Evolutionary conservation across 2,329 filamentous ascomycete species (phyloP).

Genomic region (Hypoxylon sp.): DNA sequence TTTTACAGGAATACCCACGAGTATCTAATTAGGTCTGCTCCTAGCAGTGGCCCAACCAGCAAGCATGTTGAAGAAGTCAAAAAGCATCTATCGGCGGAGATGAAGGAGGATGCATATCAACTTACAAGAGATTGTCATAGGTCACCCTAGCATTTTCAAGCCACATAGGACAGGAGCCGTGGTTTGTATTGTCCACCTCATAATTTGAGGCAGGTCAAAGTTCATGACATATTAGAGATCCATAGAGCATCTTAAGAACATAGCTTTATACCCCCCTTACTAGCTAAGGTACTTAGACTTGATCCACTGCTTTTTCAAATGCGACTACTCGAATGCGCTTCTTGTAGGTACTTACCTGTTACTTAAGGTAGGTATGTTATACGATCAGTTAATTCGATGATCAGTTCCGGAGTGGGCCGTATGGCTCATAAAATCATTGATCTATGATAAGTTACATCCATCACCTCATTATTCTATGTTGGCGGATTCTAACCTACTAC

Average conservation of each 20-base stretch:
- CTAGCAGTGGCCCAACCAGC: slow-evolving; percentile 19
- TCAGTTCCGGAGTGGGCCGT: not conserved
- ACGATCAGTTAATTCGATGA: not conserved
- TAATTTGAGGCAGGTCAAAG: slow-evolving; percentile 27
- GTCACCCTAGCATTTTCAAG: slow-evolving; percentile 40
- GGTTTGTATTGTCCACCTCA: slow-evolving; percentile 35
- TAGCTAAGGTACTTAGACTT: not conserved
- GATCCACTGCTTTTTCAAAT: not conserved
- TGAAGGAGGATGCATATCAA: slow-evolving; percentile 30
- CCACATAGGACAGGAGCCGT: slow-evolving; percentile 39
- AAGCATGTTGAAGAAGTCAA: slow-evolving; percentile 36
- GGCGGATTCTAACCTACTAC: not conserved
- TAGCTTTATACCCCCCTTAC: slow-evolving; percentile 38
- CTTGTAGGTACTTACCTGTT: no score
- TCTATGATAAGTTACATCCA: not conserved
- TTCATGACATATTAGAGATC: slow-evolving; percentile 44
- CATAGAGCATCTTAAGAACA: slow-evolving; percentile 46
- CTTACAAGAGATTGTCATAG: slow-evolving; percentile 43
- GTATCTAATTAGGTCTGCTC: slow-evolving; percentile 37
- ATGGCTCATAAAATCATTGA: not conserved
- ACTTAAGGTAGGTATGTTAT: not conserved
- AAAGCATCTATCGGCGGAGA: slow-evolving; percentile 25
- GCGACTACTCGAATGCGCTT: not conserved
- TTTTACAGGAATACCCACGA: slow-evolving; percentile 40
- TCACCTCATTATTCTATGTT: not conserved